A percentile compares a stretch with the other conserved stretches of the same genome.
phyloP scores from a whole-genome alignment of 306 rosid species.

The Fragaria nilgerrensis region DNA sequence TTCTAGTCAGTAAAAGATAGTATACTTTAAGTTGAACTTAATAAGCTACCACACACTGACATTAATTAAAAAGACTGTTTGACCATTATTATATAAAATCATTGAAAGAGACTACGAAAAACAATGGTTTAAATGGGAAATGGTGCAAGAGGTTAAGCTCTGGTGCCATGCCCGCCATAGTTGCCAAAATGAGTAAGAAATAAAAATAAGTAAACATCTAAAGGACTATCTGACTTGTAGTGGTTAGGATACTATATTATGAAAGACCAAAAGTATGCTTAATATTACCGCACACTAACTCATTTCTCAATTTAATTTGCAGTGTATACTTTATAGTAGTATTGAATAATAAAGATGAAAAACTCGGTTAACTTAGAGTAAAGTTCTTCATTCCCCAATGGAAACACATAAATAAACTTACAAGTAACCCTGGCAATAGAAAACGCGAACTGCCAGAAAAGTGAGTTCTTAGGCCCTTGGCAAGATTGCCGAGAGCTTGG shows the following conservation, averaged over 20 bases:
- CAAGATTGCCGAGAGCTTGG: constrained; percentile 98
- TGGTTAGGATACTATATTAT: background rate
- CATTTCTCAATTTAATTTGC: background rate
- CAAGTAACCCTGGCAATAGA: constrained; percentile 89
- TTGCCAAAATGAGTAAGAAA: background rate
- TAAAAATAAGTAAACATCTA: background rate
- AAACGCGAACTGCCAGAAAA: constrained; percentile 97
- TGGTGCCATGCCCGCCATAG: background rate
- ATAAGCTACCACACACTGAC: background rate
- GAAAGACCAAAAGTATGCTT: background rate
- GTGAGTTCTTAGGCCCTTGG: constrained; percentile 81
- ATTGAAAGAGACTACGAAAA: background rate
- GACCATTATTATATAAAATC: background rate
- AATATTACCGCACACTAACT: background rate
- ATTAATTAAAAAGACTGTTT: background rate
- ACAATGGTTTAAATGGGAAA: background rate
- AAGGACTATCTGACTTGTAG: background rate
- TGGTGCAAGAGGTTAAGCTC: background rate
- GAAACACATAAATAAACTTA: constrained; percentile 39
- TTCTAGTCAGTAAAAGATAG: background rate
- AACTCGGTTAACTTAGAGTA: background rate
- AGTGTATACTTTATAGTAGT: background rate
- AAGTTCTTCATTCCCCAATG: background rate
- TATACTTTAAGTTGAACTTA: background rate
- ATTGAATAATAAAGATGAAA: background rate